Percentiles rank a stretch among this genome's conserved stretches.
Conservation (phyloP, 441 rosid genomes). For the Jatropha podagrica region DNA sequence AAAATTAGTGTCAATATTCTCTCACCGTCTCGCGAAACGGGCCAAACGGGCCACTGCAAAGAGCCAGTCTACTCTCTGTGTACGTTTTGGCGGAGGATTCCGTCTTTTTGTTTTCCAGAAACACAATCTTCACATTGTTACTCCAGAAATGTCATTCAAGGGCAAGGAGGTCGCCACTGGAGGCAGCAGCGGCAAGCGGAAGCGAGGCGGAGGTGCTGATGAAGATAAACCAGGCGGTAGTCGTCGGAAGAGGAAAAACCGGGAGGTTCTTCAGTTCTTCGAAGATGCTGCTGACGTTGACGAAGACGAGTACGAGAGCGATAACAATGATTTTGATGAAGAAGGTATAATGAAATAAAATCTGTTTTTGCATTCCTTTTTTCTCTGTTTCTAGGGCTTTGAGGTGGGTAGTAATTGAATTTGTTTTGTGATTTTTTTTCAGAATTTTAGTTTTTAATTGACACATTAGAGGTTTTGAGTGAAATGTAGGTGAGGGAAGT, state of each 20-base stretch:
- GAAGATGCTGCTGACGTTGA: constrained; percentile 67
- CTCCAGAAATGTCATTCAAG: constrained; percentile 20
- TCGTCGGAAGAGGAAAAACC: constrained; percentile 46
- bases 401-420: background rate
- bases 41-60: background rate
- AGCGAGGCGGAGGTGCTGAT: constrained; percentile 32
- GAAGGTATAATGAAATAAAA: constrained; percentile 25
- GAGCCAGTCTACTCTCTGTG: background rate
- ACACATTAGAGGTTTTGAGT: background rate
- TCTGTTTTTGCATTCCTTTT: background rate
- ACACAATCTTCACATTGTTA: background rate
- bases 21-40: background rate
- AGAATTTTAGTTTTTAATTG: background rate
- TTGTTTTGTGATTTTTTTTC: background rate
- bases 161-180: constrained; percentile 39
- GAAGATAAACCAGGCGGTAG: constrained; percentile 40
- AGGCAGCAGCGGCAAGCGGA: constrained; percentile 41
- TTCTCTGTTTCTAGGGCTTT: constrained; percentile 9
- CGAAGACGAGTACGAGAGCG: constrained; percentile 42
- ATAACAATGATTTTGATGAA: constrained; percentile 23
- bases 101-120: background rate
- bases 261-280: constrained; percentile 71
- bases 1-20: background rate
- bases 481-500: constrained; percentile 2
- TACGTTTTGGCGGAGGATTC: background rate